A percentile compares a stretch with the other conserved stretches of the same genome.
Conservation (phyloP, 805 yeast genomes). For the Torulaspora franciscae region DNA sequence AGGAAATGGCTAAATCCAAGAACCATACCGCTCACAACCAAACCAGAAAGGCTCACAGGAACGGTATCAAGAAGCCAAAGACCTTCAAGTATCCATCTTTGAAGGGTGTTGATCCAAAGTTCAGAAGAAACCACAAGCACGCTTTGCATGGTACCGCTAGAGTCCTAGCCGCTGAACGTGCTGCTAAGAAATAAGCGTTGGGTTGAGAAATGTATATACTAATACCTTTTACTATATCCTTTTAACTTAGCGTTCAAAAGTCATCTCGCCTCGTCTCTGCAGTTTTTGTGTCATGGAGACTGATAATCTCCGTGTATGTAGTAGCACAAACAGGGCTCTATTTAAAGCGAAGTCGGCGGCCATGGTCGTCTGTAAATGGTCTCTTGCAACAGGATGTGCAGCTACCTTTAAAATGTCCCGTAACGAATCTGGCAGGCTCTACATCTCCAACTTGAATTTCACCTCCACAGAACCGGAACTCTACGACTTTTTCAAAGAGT, state of each 20-base stretch:
- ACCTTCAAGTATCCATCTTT: constrained; percentile 96
- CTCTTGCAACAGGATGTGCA: neutral
- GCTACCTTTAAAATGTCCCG: constrained; percentile 4
- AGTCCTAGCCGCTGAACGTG: constrained; percentile 81
- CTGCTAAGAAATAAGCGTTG: constrained; percentile 38
- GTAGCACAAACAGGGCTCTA: too few relatives aligned
- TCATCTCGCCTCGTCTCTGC: neutral
- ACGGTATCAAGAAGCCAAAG: constrained; percentile 99
- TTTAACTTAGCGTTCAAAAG: constrained; percentile 5
- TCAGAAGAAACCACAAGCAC: constrained; percentile 98
- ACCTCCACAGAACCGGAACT: constrained; percentile 51
- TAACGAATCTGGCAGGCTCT: constrained; percentile 37
- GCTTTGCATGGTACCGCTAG: constrained; percentile 97
- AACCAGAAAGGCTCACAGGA: constrained; percentile 99
- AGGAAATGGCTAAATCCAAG: constrained; percentile 95
- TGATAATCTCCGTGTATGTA: neutral
- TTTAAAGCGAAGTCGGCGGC: neutral
- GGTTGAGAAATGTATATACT: neutral
- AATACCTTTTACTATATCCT: constrained; percentile 1
- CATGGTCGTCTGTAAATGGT: neutral
- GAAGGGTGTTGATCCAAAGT: constrained; percentile 99
- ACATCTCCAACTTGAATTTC: constrained; percentile 51
- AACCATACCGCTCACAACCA: constrained; percentile 99
- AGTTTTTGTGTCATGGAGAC: constrained; percentile 4
- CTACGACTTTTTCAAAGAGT: constrained; percentile 40